Percentiles rank a stretch among this genome's conserved stretches.
phyloP scores from a whole-genome alignment of 352 stramenopile genomes.

The Peronosclerospora sorghi region DNA sequence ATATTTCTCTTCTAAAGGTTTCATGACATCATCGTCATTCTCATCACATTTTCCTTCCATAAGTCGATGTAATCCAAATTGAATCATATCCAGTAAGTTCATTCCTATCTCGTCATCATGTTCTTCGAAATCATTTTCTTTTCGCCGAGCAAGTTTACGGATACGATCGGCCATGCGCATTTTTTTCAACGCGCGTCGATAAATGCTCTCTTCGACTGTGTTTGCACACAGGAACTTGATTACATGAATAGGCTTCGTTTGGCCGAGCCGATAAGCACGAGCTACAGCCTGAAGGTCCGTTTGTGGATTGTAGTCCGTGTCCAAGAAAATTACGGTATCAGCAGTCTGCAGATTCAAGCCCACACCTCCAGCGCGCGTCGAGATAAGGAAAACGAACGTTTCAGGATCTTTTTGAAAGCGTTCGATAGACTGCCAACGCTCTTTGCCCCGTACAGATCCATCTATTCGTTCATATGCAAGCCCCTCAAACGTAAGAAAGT shows the following conservation, averaged over 20 bases:
- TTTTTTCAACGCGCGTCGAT: conserved; percentile 54
- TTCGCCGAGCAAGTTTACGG: conserved; percentile 40
- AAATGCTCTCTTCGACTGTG: conserved; percentile 74
- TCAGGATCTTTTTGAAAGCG: conserved; percentile 72
- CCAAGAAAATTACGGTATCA: conserved; percentile 73
- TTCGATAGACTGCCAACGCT: conserved; percentile 75
- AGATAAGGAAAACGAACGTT: conserved; percentile 85
- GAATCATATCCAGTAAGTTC: conserved; percentile 53
- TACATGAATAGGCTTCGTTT: conserved; percentile 71
- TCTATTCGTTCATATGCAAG: conserved; percentile 76
- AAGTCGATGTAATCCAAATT: conserved; percentile 65
- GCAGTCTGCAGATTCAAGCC: conserved; percentile 68
- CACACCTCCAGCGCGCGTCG: conserved; percentile 56
- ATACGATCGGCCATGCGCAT: conserved; percentile 69
- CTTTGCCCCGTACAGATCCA: conserved; percentile 60
- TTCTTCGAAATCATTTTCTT: conserved; percentile 8
- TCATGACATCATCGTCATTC: conserved; percentile 22
- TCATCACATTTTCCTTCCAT: conserved; percentile 29
- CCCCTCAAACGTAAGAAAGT: conserved; percentile 62
- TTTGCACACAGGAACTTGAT: conserved; percentile 68
- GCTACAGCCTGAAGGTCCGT: conserved; percentile 59
- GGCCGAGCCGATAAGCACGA: conserved; percentile 54
- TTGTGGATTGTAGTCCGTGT: conserved; percentile 77
- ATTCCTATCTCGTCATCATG: conserved; percentile 31
- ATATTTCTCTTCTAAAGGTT: conserved; percentile 42